Conservation (phyloP, 108 stramenopile genomes). For the Nitzschia putrida region DNA sequence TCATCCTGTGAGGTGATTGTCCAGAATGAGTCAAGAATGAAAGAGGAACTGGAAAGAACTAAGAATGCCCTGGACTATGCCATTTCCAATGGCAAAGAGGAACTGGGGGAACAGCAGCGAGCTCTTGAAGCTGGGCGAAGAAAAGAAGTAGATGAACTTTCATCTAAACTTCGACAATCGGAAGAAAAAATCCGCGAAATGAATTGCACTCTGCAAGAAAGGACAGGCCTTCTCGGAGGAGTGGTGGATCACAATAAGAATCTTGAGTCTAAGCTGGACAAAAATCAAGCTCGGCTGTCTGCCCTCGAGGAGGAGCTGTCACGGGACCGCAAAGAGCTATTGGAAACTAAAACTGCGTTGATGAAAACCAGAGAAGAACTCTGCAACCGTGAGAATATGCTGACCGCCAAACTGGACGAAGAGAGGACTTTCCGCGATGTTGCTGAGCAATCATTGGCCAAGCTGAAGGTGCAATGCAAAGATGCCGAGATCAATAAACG, state of each 20-base stretch:
- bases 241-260: constrained; percentile 46
- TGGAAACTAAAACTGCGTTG: constrained; percentile 8
- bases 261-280: constrained; percentile 27
- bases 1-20: constrained; percentile 11
- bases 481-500: constrained; percentile 21
- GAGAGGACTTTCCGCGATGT: constrained; percentile 22
- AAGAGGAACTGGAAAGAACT: constrained; percentile 15
- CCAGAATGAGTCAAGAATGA: constrained; percentile 9
- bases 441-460: constrained; percentile 22
- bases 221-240: constrained; percentile 34
- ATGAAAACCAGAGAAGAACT: constrained; percentile 13
- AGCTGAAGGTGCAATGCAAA: constrained; percentile 9
- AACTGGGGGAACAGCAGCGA: constrained; percentile 3
- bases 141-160: constrained; percentile 13
- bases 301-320: constrained; percentile 17
- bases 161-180: constrained; percentile 4
- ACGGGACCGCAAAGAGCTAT: constrained; percentile 8
- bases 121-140: constrained; percentile 6
- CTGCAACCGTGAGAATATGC: constrained; percentile 6
- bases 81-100: constrained; percentile 18
- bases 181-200: constrained; percentile 16
- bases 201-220: constrained; percentile 15
- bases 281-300: constrained; percentile 11
- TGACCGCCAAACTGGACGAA: constrained; percentile 25
- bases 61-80: constrained; percentile 21